Evolutionary conservation across 805 yeast genomes (phyloP).

Genomic region (Candida morakotiae): DNA sequence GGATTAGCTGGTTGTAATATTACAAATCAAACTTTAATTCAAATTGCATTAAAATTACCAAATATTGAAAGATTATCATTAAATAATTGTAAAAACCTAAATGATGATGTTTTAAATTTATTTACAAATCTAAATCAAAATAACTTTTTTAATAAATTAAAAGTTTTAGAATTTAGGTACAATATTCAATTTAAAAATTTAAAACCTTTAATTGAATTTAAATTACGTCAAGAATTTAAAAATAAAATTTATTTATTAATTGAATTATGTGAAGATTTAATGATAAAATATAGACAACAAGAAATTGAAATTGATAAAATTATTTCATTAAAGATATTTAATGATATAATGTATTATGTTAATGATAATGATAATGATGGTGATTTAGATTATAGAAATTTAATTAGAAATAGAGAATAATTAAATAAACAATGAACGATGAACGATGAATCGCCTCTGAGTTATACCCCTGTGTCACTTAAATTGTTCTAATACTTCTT

Average conservation of each 20-base stretch:
- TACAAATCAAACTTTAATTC: constrained; percentile 78
- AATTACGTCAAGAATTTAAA: constrained; percentile 43
- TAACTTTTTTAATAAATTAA: constrained; percentile 52
- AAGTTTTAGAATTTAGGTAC: constrained; percentile 75
- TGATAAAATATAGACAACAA: constrained; percentile 53
- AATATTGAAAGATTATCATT: constrained; percentile 63
- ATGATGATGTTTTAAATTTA: constrained; percentile 56
- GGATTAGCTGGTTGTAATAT: constrained; percentile 89
- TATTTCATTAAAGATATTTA: constrained; percentile 52
- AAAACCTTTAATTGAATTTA: constrained; percentile 65
- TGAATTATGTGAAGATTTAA: constrained; percentile 75
- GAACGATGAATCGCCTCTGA: too few species aligned
- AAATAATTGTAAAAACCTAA: constrained; percentile 62
- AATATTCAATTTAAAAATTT: constrained; percentile 54
- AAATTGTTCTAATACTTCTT: too few species aligned
- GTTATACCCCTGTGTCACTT: too few species aligned
- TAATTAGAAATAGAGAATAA: constrained; percentile 1
- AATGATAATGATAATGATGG: constrained; percentile 47
- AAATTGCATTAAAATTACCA: constrained; percentile 55
- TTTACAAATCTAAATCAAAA: constrained; percentile 16
- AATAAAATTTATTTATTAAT: constrained; percentile 52
- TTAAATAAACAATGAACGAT: not conserved
- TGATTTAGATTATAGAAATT: constrained; percentile 4
- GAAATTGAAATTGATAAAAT: constrained; percentile 56
- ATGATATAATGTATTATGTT: constrained; percentile 65